These are phyloP conservation scores for Starmerella apis DNA, from an alignment of 805 yeast species.

Conservation along the genomic window DNA sequence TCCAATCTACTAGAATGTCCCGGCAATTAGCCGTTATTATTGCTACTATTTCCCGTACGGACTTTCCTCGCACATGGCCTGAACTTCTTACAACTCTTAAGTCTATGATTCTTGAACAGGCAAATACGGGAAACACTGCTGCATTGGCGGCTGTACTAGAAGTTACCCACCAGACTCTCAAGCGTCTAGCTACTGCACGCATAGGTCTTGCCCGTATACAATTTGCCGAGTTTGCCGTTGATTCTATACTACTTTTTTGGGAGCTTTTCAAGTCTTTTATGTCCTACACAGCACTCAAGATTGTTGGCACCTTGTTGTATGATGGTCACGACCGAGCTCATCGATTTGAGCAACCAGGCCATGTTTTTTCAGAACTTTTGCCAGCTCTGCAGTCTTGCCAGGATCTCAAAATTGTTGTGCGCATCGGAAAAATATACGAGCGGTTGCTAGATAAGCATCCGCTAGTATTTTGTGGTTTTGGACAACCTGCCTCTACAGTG, in stretches of 20 bases:
- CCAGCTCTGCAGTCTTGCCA: slow-evolving; percentile 42
- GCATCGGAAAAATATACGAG: slow-evolving; percentile 64
- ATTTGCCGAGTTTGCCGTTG: slow-evolving; percentile 27
- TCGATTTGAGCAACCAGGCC: slow-evolving; percentile 45
- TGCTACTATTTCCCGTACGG: slow-evolving; percentile 67
- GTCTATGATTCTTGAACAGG: slow-evolving; percentile 6
- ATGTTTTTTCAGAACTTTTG: slow-evolving; percentile 57
- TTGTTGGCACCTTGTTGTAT: slow-evolving; percentile 57
- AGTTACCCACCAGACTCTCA: slow-evolving; percentile 67
- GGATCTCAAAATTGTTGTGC: slow-evolving; percentile 60
- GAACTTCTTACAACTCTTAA: slow-evolving; percentile 52
- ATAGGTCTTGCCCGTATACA: slow-evolving; percentile 57
- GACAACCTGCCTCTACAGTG: slow-evolving; percentile 34
- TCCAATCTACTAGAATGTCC: slow-evolving; percentile 43
- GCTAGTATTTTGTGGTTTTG: slow-evolving; percentile 45
- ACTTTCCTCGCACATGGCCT: slow-evolving; percentile 86
- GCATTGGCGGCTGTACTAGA: slow-evolving; percentile 52
- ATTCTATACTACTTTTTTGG: slow-evolving; percentile 11
- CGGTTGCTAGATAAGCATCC: slow-evolving; percentile 52
- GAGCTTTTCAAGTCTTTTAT: slow-evolving; percentile 7
- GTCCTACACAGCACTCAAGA: slow-evolving; percentile 58
- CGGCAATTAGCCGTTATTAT: slow-evolving; percentile 79
- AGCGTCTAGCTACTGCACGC: slow-evolving; percentile 60
- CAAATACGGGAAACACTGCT: slow-evolving; percentile 28
- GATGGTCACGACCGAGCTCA: slow-evolving; percentile 70